These are phyloP conservation scores for Laguncularia racemosa DNA, from an alignment of 345 rosid species.

Conservation along the genomic window DNA sequence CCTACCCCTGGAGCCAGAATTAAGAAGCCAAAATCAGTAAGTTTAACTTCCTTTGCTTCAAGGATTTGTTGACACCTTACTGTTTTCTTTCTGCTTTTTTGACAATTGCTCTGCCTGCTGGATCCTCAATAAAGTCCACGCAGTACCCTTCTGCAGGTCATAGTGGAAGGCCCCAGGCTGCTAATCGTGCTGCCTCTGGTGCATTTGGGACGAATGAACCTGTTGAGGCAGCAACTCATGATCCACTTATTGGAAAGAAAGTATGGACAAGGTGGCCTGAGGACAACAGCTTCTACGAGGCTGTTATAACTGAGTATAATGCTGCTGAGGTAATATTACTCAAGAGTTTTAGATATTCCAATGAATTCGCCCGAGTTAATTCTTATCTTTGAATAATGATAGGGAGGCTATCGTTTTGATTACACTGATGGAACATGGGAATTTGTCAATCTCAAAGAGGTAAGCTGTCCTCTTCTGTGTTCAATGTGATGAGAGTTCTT, in stretches of 20 bases:
- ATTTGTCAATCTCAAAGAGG: slow-evolving; percentile 99
- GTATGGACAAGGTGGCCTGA: slow-evolving; percentile 99
- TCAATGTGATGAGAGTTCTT: too few relatives aligned
- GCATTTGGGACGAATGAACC: slow-evolving; percentile 54
- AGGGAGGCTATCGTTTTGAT: slow-evolving; percentile 94
- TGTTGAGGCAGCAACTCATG: slow-evolving; percentile 54
- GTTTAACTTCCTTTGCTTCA: slow-evolving; percentile 17
- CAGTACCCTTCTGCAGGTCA: slow-evolving; percentile 66
- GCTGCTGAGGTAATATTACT: slow-evolving; percentile 46
- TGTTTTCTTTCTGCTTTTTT: slow-evolving; percentile 10
- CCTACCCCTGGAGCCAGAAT: slow-evolving; percentile 63
- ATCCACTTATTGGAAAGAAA: slow-evolving; percentile 73
- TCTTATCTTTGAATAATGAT: slow-evolving; percentile 5
- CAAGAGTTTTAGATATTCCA: slow-evolving; percentile 1
- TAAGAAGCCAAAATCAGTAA: slow-evolving; percentile 87
- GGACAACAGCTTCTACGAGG: slow-evolving; percentile 87
- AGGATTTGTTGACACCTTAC: background rate
- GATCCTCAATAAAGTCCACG: slow-evolving; percentile 45
- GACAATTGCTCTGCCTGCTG: slow-evolving; percentile 18
- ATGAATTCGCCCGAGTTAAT: background rate
- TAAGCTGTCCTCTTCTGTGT: slow-evolving; percentile 14
- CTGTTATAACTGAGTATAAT: slow-evolving; percentile 75
- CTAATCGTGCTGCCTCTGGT: slow-evolving; percentile 35
- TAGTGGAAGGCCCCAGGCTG: slow-evolving; percentile 58
- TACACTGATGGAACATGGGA: slow-evolving; percentile 93